A percentile compares a stretch with the other conserved stretches of the same genome.
These are phyloP conservation scores for Oenanthe javanica DNA, from an alignment of 140 eudicot genomes.

Conservation along the genomic window DNA sequence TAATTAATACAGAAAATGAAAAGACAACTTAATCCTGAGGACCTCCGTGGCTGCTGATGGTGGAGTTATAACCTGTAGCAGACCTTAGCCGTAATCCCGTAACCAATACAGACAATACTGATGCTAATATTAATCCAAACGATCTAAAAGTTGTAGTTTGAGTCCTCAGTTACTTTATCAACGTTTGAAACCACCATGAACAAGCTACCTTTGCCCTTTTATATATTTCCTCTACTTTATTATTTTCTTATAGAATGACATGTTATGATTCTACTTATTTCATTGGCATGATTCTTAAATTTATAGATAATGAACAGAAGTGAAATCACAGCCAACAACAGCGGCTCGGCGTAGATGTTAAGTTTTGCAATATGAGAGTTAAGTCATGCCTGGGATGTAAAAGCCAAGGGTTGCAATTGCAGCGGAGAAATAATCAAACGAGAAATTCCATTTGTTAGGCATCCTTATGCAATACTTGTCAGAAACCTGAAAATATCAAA, in stretches of 20 bases:
- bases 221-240: neutral
- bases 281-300: neutral
- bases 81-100: neutral
- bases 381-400: conserved; percentile 64
- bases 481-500: conserved; percentile 41
- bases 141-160: neutral
- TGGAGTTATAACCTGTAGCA: neutral
- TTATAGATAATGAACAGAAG: neutral
- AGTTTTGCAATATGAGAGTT: neutral
- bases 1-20: neutral
- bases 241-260: neutral
- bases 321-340: neutral
- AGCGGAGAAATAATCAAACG: conserved; percentile 66
- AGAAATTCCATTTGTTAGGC: conserved; percentile 95
- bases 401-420: conserved; percentile 55
- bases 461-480: conserved; percentile 64
- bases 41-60: neutral
- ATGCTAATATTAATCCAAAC: neutral
- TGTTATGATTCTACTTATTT: neutral
- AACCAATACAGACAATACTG: neutral
- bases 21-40: neutral
- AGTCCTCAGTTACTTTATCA: neutral
- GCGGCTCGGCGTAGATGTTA: neutral
- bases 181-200: neutral
- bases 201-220: neutral